Percentiles rank a stretch among this genome's conserved stretches.
Evolutionary conservation across 495 filamentous ascomycete species (phyloP).

Genomic region (Mycothermus thermophilus): DNA sequence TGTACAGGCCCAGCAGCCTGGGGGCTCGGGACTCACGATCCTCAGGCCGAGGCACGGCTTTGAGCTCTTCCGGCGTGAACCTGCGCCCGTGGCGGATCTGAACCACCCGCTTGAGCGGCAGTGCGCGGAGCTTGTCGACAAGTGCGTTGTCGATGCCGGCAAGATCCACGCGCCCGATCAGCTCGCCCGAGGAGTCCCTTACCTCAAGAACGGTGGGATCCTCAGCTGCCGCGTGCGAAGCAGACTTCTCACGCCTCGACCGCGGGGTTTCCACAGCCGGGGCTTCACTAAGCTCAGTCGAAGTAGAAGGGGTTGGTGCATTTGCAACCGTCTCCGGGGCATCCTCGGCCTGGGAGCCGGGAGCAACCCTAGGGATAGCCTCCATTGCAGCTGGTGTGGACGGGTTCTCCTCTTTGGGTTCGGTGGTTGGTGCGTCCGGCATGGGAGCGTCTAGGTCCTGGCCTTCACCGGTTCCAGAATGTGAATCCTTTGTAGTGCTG

Average conservation of each 20-base stretch:
- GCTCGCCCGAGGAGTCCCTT: slow-evolving; percentile 4
- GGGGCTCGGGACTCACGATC: slow-evolving; percentile 11
- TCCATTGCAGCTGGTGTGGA: too few species aligned
- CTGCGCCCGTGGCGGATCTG: slow-evolving; percentile 14
- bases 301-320: too few species aligned
- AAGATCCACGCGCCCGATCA: slow-evolving; percentile 9
- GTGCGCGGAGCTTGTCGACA: slow-evolving; percentile 4
- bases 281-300: too few species aligned
- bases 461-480: too few species aligned
- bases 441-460: too few species aligned
- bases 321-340: too few species aligned
- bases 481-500: too few species aligned
- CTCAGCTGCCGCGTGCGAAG: too few species aligned
- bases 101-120: slow-evolving; percentile 15
- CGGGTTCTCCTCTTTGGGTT: too few species aligned
- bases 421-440: too few species aligned
- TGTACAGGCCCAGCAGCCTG: slow-evolving; percentile 20
- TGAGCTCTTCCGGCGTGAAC: slow-evolving; percentile 14
- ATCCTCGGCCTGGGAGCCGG: too few species aligned
- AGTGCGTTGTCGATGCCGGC: slow-evolving; percentile 7
- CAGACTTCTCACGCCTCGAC: not conserved
- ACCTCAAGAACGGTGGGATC: slow-evolving; percentile 6
- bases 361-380: too few species aligned
- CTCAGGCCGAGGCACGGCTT: slow-evolving; percentile 11
- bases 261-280: not conserved